A percentile compares a stretch with the other conserved stretches of the same genome.
Evolutionary conservation across 2,329 filamentous ascomycete genomes (phyloP).

Genomic region (Aspergillus transmontanensis): DNA sequence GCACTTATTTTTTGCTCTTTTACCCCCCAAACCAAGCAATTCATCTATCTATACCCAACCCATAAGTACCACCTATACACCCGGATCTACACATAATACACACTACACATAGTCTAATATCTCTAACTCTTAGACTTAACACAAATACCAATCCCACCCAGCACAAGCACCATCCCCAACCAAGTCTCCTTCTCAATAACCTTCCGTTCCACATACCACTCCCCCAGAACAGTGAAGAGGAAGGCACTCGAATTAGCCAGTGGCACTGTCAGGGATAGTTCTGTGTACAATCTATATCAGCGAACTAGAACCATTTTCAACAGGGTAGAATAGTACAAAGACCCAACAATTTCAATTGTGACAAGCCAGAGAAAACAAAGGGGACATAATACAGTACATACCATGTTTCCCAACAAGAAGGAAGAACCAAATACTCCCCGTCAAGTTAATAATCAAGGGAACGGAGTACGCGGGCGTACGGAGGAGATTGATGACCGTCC

Average conservation of each 20-base stretch:
- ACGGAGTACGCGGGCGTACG: conserved; percentile 81
- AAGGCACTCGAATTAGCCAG: conserved; percentile 95
- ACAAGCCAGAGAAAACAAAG: not conserved
- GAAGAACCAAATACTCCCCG: conserved; percentile 96
- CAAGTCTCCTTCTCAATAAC: conserved; percentile 85
- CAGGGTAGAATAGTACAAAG: too few relatives aligned
- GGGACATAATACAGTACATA: conserved; percentile 49
- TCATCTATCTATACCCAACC: not conserved
- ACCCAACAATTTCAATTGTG: too few relatives aligned
- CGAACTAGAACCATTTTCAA: too few relatives aligned
- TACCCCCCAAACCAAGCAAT: not conserved
- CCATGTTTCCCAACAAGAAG: conserved; percentile 88
- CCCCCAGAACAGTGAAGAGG: conserved; percentile 90
- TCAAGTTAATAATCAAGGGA: conserved; percentile 83
- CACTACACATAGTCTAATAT: not conserved
- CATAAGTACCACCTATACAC: too few relatives aligned
- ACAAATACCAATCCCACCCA: conserved; percentile 80
- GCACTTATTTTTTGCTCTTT: conserved; percentile 30
- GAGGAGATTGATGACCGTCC: conserved; percentile 76
- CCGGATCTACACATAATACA: too few relatives aligned
- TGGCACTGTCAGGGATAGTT: conserved; percentile 88
- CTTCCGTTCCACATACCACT: conserved; percentile 93
- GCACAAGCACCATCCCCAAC: conserved; percentile 77
- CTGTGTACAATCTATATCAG: conserved; percentile 47
- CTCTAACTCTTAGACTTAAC: conserved; percentile 58